A percentile compares a stretch with the other conserved stretches of the same genome.
These are phyloP conservation scores for Pseudonitzschia multiseries DNA, from an alignment of 108 stramenopile species.

Conservation along the genomic window DNA sequence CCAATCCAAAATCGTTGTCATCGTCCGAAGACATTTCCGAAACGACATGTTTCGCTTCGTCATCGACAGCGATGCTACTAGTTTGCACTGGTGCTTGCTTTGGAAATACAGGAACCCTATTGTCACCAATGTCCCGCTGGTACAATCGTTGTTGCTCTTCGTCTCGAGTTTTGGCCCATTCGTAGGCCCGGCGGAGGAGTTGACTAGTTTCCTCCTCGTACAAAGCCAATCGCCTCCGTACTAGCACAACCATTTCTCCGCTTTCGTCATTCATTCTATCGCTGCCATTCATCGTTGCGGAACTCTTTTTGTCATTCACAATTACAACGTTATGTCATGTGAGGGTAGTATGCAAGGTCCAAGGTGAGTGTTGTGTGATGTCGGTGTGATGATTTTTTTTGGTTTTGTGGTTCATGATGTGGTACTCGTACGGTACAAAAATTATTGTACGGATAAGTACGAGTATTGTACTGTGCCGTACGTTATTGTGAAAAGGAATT, in stretches of 20 bases:
- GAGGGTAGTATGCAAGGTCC: too few species aligned
- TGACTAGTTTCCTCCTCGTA: background rate
- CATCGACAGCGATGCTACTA: background rate
- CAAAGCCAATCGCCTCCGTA: background rate
- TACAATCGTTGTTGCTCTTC: background rate
- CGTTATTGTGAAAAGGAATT: too few species aligned
- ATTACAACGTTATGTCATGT: too few species aligned
- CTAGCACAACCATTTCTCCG: background rate
- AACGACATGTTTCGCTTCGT: background rate
- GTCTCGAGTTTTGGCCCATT: background rate
- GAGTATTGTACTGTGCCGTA: too few species aligned
- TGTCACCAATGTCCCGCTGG: slow-evolving; percentile 7
- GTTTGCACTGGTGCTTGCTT: background rate
- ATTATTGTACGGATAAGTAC: too few species aligned
- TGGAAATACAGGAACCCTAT: slow-evolving; percentile 10
- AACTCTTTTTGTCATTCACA: too few species aligned
- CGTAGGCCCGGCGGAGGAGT: slow-evolving; percentile 4
- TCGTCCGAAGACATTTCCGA: slow-evolving; percentile 5
- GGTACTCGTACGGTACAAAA: too few species aligned
- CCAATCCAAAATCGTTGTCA: background rate
- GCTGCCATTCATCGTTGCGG: too few species aligned
- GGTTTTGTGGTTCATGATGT: too few species aligned
- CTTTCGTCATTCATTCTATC: background rate
- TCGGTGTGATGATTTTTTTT: too few species aligned
- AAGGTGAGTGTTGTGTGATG: too few species aligned